Percentiles rank a stretch among this genome's conserved stretches.
These are phyloP conservation scores for Macrophomina tecta DNA, from an alignment of 2,329 filamentous ascomycete species.

Conservation along the genomic window DNA sequence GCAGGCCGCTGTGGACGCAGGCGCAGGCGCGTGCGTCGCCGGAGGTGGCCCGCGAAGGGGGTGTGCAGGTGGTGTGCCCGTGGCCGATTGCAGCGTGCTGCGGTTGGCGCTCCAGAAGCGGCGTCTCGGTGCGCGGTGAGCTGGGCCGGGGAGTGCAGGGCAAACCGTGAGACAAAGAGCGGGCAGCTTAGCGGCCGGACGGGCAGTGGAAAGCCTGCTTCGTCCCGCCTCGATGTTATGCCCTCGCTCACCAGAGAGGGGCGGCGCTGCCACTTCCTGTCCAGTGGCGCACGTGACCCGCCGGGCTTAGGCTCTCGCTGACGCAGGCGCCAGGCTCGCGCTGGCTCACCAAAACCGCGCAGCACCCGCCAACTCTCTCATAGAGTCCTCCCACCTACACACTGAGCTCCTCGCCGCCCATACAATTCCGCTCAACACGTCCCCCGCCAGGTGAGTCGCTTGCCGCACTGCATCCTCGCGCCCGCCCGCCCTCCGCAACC, in stretches of 20 bases:
- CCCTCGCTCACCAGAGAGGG: background rate
- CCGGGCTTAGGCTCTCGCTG: slow-evolving; percentile 20
- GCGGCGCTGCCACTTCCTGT: slow-evolving; percentile 1
- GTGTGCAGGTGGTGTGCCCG: background rate
- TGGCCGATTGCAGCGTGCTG: slow-evolving; percentile 1
- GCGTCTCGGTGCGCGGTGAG: background rate
- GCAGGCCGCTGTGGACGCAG: background rate
- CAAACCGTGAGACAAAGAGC: slow-evolving; percentile 10
- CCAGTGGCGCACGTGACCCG: slow-evolving; percentile 9
- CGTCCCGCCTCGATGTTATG: background rate
- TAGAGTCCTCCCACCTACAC: background rate
- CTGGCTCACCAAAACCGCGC: slow-evolving; percentile 19
- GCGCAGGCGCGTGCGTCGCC: slow-evolving; percentile 1
- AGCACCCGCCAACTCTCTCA: slow-evolving; percentile 8
- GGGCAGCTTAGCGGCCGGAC: slow-evolving; percentile 2
- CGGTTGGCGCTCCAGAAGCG: slow-evolving; percentile 11
- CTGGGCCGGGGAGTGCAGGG: background rate
- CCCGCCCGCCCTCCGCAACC: slow-evolving; percentile 37
- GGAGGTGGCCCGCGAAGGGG: background rate
- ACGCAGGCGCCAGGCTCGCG: slow-evolving; percentile 10
- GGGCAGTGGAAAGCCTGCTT: slow-evolving; percentile 6
- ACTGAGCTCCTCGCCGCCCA: slow-evolving; percentile 20
- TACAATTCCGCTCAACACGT: slow-evolving; percentile 26
- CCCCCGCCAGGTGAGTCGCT: slow-evolving; percentile 26
- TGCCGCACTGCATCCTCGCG: slow-evolving; percentile 28